These are phyloP conservation scores for Zangia roseola DNA, from an alignment of 768 basidiomycete genomes.

Conservation along the genomic window DNA sequence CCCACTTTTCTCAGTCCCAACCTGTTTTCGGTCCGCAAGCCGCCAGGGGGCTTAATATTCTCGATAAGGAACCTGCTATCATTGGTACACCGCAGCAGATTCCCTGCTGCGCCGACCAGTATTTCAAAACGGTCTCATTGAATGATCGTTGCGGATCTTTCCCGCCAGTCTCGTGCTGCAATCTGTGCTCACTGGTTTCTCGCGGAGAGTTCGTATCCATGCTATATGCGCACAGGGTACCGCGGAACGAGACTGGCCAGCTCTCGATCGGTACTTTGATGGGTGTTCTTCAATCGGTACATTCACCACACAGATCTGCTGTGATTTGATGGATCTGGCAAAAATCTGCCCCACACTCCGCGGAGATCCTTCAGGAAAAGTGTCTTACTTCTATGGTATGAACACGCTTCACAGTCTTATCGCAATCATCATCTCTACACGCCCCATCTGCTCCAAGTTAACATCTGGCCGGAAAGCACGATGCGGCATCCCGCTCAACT, in stretches of 20 bases:
- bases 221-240: not conserved
- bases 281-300: not conserved
- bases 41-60: not conserved
- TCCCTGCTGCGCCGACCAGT: not conserved
- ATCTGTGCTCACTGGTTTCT: not conserved
- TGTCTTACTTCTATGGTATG: not conserved
- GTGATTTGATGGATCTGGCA: not conserved
- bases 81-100: not conserved
- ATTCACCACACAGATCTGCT: not conserved
- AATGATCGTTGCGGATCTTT: not conserved
- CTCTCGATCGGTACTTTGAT: not conserved
- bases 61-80: not conserved
- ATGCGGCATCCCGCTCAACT: conserved; percentile 1
- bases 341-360: not conserved
- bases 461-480: not conserved
- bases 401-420: conserved; percentile 9
- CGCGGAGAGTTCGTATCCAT: not conserved
- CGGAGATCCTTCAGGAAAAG: not conserved
- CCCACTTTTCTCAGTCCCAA: not conserved
- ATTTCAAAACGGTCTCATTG: not conserved
- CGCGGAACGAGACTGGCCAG: not conserved
- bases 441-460: not conserved
- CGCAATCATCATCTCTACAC: not conserved
- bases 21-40: not conserved
- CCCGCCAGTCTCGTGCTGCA: not conserved